Percentiles rank a stretch among this genome's conserved stretches.
These are phyloP conservation scores for Canavalia gladiata DNA, from an alignment of 306 rosid species.

Conservation along the genomic window DNA sequence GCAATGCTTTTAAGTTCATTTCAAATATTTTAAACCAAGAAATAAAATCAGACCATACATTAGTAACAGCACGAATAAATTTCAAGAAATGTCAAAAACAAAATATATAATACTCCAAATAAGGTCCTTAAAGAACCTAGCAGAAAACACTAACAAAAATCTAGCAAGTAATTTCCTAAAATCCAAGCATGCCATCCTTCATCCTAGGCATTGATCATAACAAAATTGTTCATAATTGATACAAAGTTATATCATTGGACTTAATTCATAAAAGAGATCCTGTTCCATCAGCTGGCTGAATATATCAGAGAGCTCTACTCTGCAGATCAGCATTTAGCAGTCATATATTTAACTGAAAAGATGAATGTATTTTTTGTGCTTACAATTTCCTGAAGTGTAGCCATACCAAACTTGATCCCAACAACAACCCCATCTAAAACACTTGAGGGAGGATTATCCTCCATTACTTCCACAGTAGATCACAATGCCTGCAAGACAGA, in stretches of 20 bases:
- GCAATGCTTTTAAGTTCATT: background rate
- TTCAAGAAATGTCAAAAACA: constrained; percentile 25
- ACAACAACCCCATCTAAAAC: constrained; percentile 66
- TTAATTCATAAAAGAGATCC: constrained; percentile 27
- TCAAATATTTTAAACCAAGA: background rate
- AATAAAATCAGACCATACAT: background rate
- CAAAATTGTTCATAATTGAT: constrained; percentile 28
- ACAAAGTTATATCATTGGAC: constrained; percentile 23
- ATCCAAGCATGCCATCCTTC: constrained; percentile 22
- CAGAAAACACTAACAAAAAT: constrained; percentile 11
- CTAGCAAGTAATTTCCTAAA: constrained; percentile 13
- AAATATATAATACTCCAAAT: constrained; percentile 17
- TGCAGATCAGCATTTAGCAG: background rate
- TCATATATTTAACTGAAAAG: constrained; percentile 18
- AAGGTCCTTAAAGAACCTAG: constrained; percentile 38
- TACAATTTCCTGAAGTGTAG: constrained; percentile 80
- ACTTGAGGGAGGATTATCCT: constrained; percentile 60
- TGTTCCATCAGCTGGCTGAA: constrained; percentile 21
- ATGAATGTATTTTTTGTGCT: constrained; percentile 50
- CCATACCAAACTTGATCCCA: constrained; percentile 78
- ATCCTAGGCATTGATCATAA: constrained; percentile 29
- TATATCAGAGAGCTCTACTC: constrained; percentile 28
- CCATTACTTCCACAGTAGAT: constrained; percentile 58
- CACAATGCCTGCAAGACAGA: constrained; percentile 49
- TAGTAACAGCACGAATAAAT: constrained; percentile 1